Conservation (phyloP, 2,329 filamentous ascomycete genomes). For the Penicillium sp. region DNA sequence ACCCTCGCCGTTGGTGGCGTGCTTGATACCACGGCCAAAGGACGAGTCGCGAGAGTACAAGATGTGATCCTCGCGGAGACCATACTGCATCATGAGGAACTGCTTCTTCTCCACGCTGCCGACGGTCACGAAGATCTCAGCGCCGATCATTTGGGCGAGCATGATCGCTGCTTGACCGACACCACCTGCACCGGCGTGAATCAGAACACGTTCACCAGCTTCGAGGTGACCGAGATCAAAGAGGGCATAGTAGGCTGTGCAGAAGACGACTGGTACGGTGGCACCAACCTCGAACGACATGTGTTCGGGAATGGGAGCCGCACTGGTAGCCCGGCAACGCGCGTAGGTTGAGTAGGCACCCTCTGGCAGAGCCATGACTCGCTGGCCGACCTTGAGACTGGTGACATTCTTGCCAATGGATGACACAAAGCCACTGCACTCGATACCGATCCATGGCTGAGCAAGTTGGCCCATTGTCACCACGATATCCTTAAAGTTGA, state of each 20-base stretch:
- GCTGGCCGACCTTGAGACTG: slow-evolving; percentile 30
- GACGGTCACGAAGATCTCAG: slow-evolving; percentile 26
- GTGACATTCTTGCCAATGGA: slow-evolving; percentile 29
- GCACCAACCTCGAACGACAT: slow-evolving; percentile 22
- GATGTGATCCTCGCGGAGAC: slow-evolving; percentile 22
- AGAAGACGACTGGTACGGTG: slow-evolving; percentile 20
- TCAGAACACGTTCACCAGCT: slow-evolving; percentile 21
- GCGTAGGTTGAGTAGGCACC: slow-evolving; percentile 31
- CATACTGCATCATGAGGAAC: slow-evolving; percentile 21
- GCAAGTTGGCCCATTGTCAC: slow-evolving; percentile 35
- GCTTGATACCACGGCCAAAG: slow-evolving; percentile 17
- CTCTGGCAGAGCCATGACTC: slow-evolving; percentile 31
- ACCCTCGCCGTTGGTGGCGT: slow-evolving; percentile 17
- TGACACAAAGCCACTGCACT: slow-evolving; percentile 34
- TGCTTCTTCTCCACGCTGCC: slow-evolving; percentile 23
- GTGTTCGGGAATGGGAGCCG: slow-evolving; percentile 13
- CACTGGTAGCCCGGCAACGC: slow-evolving; percentile 25
- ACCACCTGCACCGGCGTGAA: slow-evolving; percentile 28
- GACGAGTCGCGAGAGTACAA: slow-evolving; percentile 25
- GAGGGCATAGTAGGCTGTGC: slow-evolving; percentile 22
- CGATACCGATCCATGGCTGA: slow-evolving; percentile 30
- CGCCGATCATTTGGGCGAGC: slow-evolving; percentile 22
- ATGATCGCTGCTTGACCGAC: slow-evolving; percentile 29
- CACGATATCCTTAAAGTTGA: slow-evolving; percentile 38
- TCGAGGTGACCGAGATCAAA: slow-evolving; percentile 20